Evolutionary conservation across 2,329 filamentous ascomycete genomes (phyloP).

Genomic region (Apiospora rasikravindrae): DNA sequence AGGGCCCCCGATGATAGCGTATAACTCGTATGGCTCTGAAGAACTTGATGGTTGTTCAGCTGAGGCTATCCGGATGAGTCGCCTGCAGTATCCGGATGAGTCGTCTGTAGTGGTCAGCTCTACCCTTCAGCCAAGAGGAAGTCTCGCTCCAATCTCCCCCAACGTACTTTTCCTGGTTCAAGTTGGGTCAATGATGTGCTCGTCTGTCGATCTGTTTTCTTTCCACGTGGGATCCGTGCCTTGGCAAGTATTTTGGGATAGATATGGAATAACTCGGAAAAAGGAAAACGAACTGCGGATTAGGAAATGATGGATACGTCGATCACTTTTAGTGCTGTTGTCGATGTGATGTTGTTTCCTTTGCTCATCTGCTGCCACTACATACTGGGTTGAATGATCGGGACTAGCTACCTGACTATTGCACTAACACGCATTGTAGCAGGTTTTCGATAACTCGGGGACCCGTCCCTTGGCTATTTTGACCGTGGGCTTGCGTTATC

Average conservation of each 20-base stretch:
- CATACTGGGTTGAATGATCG: not conserved
- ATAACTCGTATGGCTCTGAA: not conserved
- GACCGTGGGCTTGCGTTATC: not conserved
- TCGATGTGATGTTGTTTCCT: not conserved
- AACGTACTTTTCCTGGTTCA: not conserved
- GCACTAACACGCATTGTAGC: not conserved
- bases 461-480: not conserved
- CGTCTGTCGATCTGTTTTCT: not conserved
- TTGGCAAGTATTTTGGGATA: not conserved
- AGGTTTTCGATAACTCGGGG: not conserved
- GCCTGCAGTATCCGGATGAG: not conserved
- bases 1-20: not conserved
- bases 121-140: not conserved
- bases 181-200: not conserved
- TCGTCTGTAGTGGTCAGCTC: not conserved
- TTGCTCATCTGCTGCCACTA: not conserved
- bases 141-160: not conserved
- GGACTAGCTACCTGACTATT: not conserved
- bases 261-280: not conserved
- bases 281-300: not conserved
- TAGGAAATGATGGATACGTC: not conserved
- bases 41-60: not conserved
- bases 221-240: not conserved
- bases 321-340: not conserved
- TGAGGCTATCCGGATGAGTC: not conserved